Conservation (phyloP, 2,329 filamentous ascomycete species). For the Cladosporium austrohemisphaericum region DNA sequence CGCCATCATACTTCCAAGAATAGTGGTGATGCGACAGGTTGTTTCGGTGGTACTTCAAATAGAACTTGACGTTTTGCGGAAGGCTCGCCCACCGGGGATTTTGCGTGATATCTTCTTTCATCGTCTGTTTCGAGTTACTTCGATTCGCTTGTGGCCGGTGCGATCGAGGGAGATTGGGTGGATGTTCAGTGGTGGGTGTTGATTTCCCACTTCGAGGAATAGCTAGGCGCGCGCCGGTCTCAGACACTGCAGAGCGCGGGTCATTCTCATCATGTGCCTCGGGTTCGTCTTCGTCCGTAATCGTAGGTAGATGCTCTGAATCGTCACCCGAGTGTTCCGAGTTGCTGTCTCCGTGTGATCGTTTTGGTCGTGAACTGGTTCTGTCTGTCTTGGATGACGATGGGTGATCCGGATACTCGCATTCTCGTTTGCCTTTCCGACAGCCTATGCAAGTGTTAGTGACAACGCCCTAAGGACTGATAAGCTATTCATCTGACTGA, state of each 20-base stretch:
- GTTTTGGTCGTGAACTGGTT: constrained; percentile 43
- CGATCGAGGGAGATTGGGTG: constrained; percentile 33
- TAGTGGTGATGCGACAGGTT: constrained; percentile 82
- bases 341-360: constrained; percentile 43
- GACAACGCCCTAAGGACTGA: too few species aligned
- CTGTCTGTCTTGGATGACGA: constrained; percentile 47
- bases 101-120: constrained; percentile 24
- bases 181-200: constrained; percentile 52
- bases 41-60: constrained; percentile 73
- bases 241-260: constrained; percentile 24
- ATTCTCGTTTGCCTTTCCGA: constrained; percentile 86
- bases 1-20: constrained; percentile 66
- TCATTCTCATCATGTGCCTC: constrained; percentile 33
- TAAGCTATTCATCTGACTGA: constrained; percentile 37
- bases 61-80: constrained; percentile 66
- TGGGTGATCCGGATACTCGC: constrained; percentile 76
- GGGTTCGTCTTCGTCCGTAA: constrained; percentile 46
- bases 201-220: constrained; percentile 42
- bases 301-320: constrained; percentile 41
- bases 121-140: constrained; percentile 22
- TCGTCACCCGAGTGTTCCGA: constrained; percentile 53
- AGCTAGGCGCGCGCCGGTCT: constrained; percentile 1
- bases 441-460: constrained; percentile 57
- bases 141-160: constrained; percentile 20
- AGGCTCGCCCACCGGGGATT: constrained; percentile 29